Evolutionary conservation across 2,329 filamentous ascomycete genomes (phyloP), one percentile per base, ranked within the genome.

Genomic region (Aspergillus thermomutatus): DNA sequence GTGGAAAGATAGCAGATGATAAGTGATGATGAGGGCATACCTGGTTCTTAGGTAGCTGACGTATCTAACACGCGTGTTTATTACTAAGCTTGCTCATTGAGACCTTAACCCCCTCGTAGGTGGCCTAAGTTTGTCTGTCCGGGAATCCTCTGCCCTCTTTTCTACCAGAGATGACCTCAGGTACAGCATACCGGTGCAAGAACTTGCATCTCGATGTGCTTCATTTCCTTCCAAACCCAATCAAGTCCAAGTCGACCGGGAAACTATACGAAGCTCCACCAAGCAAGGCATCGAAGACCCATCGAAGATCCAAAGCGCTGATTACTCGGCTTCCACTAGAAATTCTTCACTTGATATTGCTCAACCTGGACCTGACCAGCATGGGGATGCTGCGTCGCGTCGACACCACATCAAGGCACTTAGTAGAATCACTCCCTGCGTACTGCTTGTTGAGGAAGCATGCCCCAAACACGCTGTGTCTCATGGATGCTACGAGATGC

Each of bases 361-460:
- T 55, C 43, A 4, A 52, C 4, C 49, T 58, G 4, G 56, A 58
- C 34, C 43, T 52, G 26, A 5, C 23, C 37, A 53, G 56, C 26
- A 4, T 58, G 17, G 49, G 49, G 4, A 48, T 41, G n/a, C 31
- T 59, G 11, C 54, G 57, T 53, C 50, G 37, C 9, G 50, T 56
- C n/a, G 50, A 56, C 23, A 48, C 17, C 5, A 21, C 28, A 50
- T 23, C 31, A 10, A 48, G 54, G 23, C 4, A 10, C 9, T 21
- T 53, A 26, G 53, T 59, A 2, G 50, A 59, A 43, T 53, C 57
- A 9, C 40, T 56, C 14, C 57, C 53, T 2, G 53, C 23, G 26
- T 56, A 53, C 50, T 43, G n/a, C 4, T 19, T 56, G 23, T 23
- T 56, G 14, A 53, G 25, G 17, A 25, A 27, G 8, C 50, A 53